Evolutionary conservation across 179 eudicot species (phyloP).

Genomic region (Nepenthes alata): DNA sequence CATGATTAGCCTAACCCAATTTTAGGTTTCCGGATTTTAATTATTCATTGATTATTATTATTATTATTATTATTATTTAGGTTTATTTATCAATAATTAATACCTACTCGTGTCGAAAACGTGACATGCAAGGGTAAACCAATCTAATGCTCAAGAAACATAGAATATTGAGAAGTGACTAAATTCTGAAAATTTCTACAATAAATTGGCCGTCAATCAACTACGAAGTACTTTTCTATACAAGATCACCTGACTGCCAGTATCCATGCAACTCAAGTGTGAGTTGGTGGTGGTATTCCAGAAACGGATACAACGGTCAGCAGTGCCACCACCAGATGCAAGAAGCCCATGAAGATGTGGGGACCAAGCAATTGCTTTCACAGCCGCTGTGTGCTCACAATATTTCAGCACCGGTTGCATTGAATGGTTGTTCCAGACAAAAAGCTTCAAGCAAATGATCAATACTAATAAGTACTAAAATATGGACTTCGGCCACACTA

Average conservation of each 20-base stretch:
- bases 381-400: conserved; percentile 92
- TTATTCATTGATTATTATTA: too few relatives aligned
- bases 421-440: conserved; percentile 91
- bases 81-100: too few relatives aligned
- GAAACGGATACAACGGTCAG: conserved; percentile 92
- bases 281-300: conserved; percentile 92
- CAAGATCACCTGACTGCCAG: conserved; percentile 81
- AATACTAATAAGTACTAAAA: background rate
- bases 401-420: conserved; percentile 75
- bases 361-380: conserved; percentile 97
- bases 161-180: background rate
- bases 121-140: too few relatives aligned
- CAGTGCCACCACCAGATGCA: conserved; percentile 97
- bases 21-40: too few relatives aligned
- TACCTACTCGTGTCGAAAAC: too few relatives aligned
- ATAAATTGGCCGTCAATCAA: too few relatives aligned
- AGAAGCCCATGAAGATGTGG: conserved; percentile 92
- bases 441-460: conserved; percentile 36
- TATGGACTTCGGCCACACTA: background rate
- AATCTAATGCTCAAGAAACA: background rate
- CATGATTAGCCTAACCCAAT: background rate
- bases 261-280: conserved; percentile 80
- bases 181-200: too few relatives aligned
- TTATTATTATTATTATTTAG: too few relatives aligned
- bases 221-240: too few relatives aligned